Percentiles rank a stretch among this genome's conserved stretches.
These are phyloP conservation scores for Diaporthe citri DNA, from an alignment of 2,329 filamentous ascomycete genomes.

Conservation along the genomic window DNA sequence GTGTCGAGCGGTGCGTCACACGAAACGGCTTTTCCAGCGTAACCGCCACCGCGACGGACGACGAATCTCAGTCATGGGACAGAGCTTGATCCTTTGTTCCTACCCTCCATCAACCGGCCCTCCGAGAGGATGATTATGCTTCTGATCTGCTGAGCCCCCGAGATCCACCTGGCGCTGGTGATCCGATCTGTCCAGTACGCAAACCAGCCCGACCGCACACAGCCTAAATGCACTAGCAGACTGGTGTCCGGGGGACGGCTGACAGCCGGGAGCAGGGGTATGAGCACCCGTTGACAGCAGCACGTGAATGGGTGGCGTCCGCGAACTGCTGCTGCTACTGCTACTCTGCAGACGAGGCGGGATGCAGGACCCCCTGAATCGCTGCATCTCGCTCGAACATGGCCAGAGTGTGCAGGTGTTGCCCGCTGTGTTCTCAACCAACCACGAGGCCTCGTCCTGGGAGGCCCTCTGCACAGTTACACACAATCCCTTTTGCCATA, in stretches of 20 bases:
- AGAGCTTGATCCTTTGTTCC: conserved; percentile 14
- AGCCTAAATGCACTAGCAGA: conserved; percentile 7
- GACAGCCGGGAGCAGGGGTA: conserved; percentile 5
- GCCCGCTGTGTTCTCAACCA: conserved; percentile 1
- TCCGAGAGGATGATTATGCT: conserved; percentile 17
- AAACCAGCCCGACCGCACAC: not conserved
- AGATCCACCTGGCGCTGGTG: conserved; percentile 17
- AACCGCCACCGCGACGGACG: not conserved
- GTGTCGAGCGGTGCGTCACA: not conserved
- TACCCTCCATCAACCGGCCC: not conserved
- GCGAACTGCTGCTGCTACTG: not conserved
- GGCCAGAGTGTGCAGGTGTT: not conserved
- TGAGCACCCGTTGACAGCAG: not conserved
- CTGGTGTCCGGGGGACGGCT: conserved; percentile 15
- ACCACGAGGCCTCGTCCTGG: conserved; percentile 1
- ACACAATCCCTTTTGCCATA: not conserved
- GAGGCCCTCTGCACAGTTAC: not conserved
- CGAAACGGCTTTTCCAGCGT: not conserved
- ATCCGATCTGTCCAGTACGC: conserved; percentile 1
- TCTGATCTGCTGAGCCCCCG: conserved; percentile 28
- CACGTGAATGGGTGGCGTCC: conserved; percentile 20
- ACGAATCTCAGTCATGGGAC: conserved; percentile 5
- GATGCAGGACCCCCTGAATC: conserved; percentile 9
- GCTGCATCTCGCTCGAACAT: not conserved
- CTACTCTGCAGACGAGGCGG: not conserved